These are phyloP conservation scores for Aquilaria malaccensis DNA, from an alignment of 345 rosid species.

Conservation along the genomic window DNA sequence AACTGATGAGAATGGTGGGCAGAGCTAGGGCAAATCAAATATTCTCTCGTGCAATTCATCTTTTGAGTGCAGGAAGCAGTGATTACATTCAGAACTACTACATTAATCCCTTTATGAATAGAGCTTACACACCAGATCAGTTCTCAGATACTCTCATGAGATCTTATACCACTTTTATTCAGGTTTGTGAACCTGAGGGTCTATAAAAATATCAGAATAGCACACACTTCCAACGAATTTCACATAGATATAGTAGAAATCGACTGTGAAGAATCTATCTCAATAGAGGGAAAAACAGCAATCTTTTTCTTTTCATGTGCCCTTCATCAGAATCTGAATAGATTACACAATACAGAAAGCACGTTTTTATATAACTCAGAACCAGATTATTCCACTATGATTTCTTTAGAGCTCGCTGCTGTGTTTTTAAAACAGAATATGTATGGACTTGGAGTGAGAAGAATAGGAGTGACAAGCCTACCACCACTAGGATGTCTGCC, in stretches of 20 bases:
- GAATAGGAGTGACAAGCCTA: constrained; percentile 68
- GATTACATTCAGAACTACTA: constrained; percentile 92
- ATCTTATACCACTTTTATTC: constrained; percentile 69
- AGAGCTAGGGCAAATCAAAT: constrained; percentile 35
- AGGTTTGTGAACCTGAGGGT: constrained; percentile 29
- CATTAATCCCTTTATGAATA: constrained; percentile 51
- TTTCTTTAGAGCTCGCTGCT: constrained; percentile 16
- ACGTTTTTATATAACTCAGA: not conserved
- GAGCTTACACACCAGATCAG: constrained; percentile 42
- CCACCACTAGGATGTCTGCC: constrained; percentile 92
- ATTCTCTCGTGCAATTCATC: constrained; percentile 62
- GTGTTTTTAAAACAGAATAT: constrained; percentile 51
- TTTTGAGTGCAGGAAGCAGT: constrained; percentile 82
- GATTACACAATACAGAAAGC: not conserved
- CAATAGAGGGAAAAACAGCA: no score
- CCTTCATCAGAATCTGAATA: not conserved
- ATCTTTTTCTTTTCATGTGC: no score
- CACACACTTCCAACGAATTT: no score
- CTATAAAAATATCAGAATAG: no score
- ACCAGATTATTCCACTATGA: not conserved
- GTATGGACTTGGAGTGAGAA: constrained; percentile 67
- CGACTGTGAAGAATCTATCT: no score
- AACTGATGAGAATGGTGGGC: constrained; percentile 50
- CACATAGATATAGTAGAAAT: no score
- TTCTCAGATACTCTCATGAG: constrained; percentile 58